These are phyloP conservation scores for Teunomyces funiuensis DNA, from an alignment of 805 yeast genomes.

Conservation along the genomic window DNA sequence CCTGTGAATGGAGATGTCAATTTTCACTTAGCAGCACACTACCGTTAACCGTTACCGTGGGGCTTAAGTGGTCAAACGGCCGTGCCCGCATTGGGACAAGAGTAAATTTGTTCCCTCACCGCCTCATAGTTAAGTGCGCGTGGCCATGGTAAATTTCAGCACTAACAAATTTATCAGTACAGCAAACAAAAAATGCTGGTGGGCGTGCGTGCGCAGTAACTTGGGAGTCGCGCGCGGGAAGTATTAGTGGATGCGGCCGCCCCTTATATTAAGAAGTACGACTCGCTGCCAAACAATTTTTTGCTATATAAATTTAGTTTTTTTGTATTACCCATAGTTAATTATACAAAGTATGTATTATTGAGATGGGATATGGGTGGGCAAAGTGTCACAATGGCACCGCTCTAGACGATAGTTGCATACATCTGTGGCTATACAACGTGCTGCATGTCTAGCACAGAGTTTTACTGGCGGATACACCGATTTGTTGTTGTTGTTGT, in stretches of 20 bases:
- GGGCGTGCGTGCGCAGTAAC: conserved; percentile 1
- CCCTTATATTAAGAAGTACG: conserved; percentile 6
- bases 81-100: background rate
- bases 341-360: conserved; percentile 6
- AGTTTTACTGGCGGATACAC: background rate
- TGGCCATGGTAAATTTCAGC: conserved; percentile 11
- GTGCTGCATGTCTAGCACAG: background rate
- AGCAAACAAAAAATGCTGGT: conserved; percentile 11
- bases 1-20: too few relatives aligned
- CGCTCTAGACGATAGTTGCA: background rate
- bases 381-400: conserved; percentile 3
- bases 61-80: background rate
- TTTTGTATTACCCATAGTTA: conserved; percentile 7
- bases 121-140: conserved; percentile 9
- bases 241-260: too few relatives aligned
- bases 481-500: background rate
- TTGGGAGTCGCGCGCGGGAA: conserved; percentile 1
- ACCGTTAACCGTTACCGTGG: background rate
- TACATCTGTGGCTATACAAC: background rate
- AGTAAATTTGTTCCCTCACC: conserved; percentile 7
- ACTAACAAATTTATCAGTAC: conserved; percentile 16
- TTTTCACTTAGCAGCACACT: too few relatives aligned
- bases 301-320: conserved; percentile 4
- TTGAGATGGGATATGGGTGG: conserved; percentile 2
- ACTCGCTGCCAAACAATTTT: conserved; percentile 5